Evolutionary conservation across 2,329 filamentous ascomycete species (phyloP).

Genomic region (Pyrenophora graminea): DNA sequence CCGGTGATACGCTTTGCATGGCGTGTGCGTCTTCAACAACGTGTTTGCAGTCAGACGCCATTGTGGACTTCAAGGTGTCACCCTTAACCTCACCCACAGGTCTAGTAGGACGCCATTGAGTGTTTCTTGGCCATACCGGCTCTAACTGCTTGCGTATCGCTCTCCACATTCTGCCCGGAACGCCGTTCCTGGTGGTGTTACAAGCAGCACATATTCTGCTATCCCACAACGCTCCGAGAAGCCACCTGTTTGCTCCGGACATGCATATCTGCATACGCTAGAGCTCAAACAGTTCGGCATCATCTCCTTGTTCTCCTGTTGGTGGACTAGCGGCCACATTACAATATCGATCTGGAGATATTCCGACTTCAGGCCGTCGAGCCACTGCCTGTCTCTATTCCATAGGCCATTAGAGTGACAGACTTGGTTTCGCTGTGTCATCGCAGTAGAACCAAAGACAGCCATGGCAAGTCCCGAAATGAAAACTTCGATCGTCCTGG

Average conservation of each 20-base stretch:
- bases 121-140: conserved; percentile 4
- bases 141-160: conserved; percentile 3
- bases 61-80: background rate
- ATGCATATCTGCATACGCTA: background rate
- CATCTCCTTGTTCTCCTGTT: background rate
- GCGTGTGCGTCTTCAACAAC: background rate
- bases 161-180: conserved; percentile 1
- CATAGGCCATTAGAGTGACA: background rate
- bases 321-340: conserved; percentile 16
- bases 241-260: background rate
- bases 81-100: background rate
- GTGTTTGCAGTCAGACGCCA: background rate
- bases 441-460: conserved; percentile 1
- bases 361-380: conserved; percentile 1
- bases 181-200: conserved; percentile 6
- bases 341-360: conserved; percentile 17
- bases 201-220: background rate
- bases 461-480: conserved; percentile 11
- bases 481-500: conserved; percentile 17
- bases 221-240: background rate
- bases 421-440: conserved; percentile 6
- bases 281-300: background rate
- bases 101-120: background rate
- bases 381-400: background rate
- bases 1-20: conserved; percentile 4